Conservation (phyloP, 2,329 filamentous ascomycete genomes). For the Monilinia vaccinii-corymbosi region DNA sequence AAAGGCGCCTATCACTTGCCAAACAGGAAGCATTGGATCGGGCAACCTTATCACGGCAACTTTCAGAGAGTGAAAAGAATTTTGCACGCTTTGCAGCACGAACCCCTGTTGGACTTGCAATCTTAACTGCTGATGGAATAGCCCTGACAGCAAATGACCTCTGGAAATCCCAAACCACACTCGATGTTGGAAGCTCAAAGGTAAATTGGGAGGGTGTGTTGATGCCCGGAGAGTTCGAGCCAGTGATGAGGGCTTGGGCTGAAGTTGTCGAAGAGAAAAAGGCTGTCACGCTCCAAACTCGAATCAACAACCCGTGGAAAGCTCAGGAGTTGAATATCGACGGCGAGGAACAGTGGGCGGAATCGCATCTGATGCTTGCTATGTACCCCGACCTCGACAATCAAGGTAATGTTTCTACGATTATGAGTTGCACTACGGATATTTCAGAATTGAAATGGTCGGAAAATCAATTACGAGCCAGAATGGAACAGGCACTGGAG, state of each 20-base stretch:
- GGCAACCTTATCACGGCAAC: slow-evolving; percentile 55
- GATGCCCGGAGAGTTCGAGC: neutral
- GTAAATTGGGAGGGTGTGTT: slow-evolving; percentile 1
- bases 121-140: slow-evolving; percentile 53
- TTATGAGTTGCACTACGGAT: slow-evolving; percentile 74
- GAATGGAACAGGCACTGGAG: slow-evolving; percentile 44
- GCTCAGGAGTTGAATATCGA: neutral
- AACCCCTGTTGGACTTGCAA: slow-evolving; percentile 64
- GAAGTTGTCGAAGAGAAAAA: neutral
- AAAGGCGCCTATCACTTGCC: neutral
- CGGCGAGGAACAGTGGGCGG: neutral
- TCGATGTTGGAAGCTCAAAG: slow-evolving; percentile 7
- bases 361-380: slow-evolving; percentile 6
- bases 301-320: neutral
- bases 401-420: slow-evolving; percentile 55
- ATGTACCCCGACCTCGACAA: slow-evolving; percentile 50
- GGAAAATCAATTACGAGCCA: slow-evolving; percentile 23
- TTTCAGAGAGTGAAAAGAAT: slow-evolving; percentile 52
- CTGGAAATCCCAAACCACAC: slow-evolving; percentile 9
- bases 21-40: slow-evolving; percentile 54
- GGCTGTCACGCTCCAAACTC: neutral
- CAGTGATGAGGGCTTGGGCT: slow-evolving; percentile 6
- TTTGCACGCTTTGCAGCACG: slow-evolving; percentile 65
- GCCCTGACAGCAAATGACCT: slow-evolving; percentile 17
- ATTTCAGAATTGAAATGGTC: slow-evolving; percentile 74